Evolutionary conservation across 2,329 filamentous ascomycete genomes (phyloP).

Genomic region (Trichoderma aggressivum): DNA sequence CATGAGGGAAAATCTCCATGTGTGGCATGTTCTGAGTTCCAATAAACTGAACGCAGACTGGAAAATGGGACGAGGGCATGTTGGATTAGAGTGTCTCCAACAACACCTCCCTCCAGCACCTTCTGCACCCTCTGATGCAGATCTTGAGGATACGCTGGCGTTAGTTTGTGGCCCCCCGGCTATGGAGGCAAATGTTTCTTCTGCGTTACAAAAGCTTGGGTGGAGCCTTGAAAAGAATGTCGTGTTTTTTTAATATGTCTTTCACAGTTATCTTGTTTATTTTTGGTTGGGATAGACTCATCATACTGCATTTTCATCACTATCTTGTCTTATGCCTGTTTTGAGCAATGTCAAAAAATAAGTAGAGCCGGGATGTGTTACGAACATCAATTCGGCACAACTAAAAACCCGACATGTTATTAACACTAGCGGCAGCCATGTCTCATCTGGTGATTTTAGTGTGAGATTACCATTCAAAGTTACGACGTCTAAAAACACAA

Average conservation of each 20-base stretch:
- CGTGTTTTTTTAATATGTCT: not conserved
- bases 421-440: not conserved
- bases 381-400: not conserved
- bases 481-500: not conserved
- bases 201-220: not conserved
- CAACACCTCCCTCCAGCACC: not conserved
- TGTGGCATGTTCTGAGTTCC: constrained; percentile 2
- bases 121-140: not conserved
- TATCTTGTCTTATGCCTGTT: not conserved
- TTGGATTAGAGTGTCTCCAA: not conserved
- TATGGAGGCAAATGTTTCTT: not conserved
- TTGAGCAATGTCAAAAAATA: not conserved
- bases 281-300: not conserved
- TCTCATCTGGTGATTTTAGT: not conserved
- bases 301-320: not conserved
- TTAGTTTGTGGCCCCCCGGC: not conserved
- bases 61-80: not conserved
- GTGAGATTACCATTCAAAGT: not conserved
- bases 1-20: not conserved
- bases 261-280: not conserved
- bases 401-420: not conserved
- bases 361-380: not conserved
- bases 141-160: not conserved
- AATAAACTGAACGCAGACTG: not conserved
- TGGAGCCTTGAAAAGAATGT: not conserved